Base-by-base conservation (phyloP, 768 basidiomycete species). In the Tulasnella sp. region DNA sequence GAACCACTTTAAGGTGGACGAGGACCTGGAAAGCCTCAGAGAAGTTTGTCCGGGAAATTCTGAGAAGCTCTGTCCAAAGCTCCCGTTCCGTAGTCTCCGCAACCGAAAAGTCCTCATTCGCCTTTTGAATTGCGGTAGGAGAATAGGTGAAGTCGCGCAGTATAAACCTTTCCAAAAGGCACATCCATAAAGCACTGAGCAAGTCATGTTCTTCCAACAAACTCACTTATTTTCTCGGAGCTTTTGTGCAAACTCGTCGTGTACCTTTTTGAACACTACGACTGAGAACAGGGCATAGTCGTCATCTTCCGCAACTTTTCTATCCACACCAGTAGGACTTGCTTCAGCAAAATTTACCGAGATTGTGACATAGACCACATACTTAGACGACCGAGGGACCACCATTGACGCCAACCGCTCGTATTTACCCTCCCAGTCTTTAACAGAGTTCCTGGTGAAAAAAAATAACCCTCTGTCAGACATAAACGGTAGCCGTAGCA, bases 21-120 rank as follows among this genome's bases (percentile, higher is more conserved):
- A 98, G 89, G 77, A 97, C 89, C 85, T 99, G 95, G 87, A 96
- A 96, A 7, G 96, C 92, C 87, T 99, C 98, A 0, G 96, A 97
- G 86, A 99, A 99, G 86, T 97, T 98, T 77, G 95, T 98, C 78
- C 98, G 90, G 50, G 97, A 92, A 50, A 99, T 86, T 83, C 94
- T 91, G 37, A 99, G 88, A 0, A 99, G 90, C 83, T 99, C 97
- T 40, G 96, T 94, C 98, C 98, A 99, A 75, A 98, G 92, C 84
- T 99, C 97, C 86, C 94, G 96, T 89, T 98, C 98, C 41, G 96
- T 95, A 9, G 90, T 89, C 82, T 93, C 92, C 2, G 96, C 92
- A n/a, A 88, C 88, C 44, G 92, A 90, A 18, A 98, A 87, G 76
- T 97, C 97, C 85, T 94, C 90, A 83, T 89, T 89, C 84, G 97